Conservation (phyloP, 495 filamentous ascomycete species). For the Rhypophila decipiens region DNA sequence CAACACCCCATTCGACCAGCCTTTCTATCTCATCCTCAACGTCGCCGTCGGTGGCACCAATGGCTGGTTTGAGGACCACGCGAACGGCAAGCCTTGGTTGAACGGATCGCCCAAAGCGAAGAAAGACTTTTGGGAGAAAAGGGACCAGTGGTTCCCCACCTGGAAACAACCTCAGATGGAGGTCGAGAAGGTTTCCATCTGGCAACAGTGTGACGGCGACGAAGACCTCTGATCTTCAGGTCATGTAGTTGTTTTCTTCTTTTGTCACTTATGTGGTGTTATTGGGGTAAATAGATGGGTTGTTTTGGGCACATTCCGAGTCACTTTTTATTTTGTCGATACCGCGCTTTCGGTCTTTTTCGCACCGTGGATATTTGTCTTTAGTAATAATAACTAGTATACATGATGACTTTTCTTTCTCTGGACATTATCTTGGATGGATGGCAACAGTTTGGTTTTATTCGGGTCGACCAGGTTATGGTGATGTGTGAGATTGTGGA, state of each 20-base stretch:
- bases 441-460: no score
- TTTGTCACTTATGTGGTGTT: not conserved
- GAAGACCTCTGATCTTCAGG: conserved; percentile 27
- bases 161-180: conserved; percentile 67
- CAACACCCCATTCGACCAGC: conserved; percentile 72
- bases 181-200: conserved; percentile 71
- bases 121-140: conserved; percentile 67
- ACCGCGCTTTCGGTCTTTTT: not conserved
- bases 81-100: conserved; percentile 71
- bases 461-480: no score
- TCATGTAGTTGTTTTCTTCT: not conserved
- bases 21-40: conserved; percentile 77
- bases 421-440: no score
- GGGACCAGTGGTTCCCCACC: conserved; percentile 64
- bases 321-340: not conserved
- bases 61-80: conserved; percentile 73
- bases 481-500: no score
- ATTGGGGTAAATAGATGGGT: conserved; percentile 1
- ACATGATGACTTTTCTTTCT: no score
- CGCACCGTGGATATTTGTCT: no score
- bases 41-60: conserved; percentile 79
- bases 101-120: conserved; percentile 57
- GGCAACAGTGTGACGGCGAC: conserved; percentile 62
- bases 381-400: no score
- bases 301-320: not conserved